These are phyloP conservation scores for Pseudopyrenochaeta lycopersici DNA, from an alignment of 2,329 filamentous ascomycete genomes.

Conservation along the genomic window DNA sequence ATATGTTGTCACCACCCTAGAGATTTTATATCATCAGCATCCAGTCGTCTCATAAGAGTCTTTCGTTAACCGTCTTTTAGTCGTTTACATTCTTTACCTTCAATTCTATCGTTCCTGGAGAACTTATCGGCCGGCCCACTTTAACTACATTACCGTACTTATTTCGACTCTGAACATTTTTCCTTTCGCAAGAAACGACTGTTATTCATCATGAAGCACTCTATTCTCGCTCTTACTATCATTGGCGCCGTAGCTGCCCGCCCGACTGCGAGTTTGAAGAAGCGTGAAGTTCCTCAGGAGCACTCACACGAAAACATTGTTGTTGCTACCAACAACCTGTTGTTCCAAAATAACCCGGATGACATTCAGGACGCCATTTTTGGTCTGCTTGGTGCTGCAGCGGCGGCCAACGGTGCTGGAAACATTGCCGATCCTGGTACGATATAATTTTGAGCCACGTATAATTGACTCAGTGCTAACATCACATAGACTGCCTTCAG, in stretches of 20 bases:
- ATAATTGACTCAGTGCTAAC: conserved; percentile 13
- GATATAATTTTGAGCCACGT: conserved; percentile 1
- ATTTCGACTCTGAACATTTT: conserved; percentile 1
- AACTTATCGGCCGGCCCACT: conserved; percentile 48
- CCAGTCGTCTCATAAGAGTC: conserved; percentile 29
- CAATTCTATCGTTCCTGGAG: conserved; percentile 49
- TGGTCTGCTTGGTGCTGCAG: conserved; percentile 61
- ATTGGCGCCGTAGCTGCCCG: conserved; percentile 39
- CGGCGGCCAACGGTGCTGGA: conserved; percentile 60
- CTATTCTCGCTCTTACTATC: conserved; percentile 39
- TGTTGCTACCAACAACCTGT: conserved; percentile 53
- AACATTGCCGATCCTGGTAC: conserved; percentile 57
- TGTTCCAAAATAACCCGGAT: conserved; percentile 59
- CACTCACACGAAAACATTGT: conserved; percentile 64
- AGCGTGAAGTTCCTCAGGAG: conserved; percentile 66
- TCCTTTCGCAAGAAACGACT: conserved; percentile 8
- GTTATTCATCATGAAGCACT: conserved; percentile 44
- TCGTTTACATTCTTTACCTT: conserved; percentile 32
- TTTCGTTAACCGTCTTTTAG: conserved; percentile 35
- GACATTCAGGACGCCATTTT: conserved; percentile 61
- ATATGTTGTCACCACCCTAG: conserved; percentile 23
- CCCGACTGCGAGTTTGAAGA: conserved; percentile 30
- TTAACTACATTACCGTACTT: conserved; percentile 19
- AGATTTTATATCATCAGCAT: conserved; percentile 22
- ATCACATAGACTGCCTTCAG: conserved; percentile 62